Evolutionary conservation across 2,329 filamentous ascomycete species (phyloP).

Genomic region (Beauveria sp.): DNA sequence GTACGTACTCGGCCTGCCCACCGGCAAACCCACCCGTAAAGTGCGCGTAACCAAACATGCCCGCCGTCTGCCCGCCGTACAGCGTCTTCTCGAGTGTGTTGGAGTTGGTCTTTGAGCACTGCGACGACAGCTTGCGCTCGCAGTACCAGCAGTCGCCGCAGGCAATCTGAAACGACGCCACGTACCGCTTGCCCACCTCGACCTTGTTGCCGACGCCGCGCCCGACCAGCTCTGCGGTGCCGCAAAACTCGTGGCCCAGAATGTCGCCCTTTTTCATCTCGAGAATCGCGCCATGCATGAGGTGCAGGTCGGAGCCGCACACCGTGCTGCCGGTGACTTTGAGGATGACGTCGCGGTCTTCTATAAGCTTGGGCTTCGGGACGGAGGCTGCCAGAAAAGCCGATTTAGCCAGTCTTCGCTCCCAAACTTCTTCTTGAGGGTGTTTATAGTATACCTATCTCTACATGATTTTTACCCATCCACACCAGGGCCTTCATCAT

Average conservation of each 20-base stretch:
- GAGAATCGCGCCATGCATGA: constrained; percentile 48
- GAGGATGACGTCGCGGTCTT: constrained; percentile 69
- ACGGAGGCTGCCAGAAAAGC: constrained; percentile 42
- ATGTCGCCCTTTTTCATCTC: constrained; percentile 59
- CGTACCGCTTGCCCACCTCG: constrained; percentile 59
- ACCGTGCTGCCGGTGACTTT: constrained; percentile 62
- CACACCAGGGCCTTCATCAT: constrained; percentile 76
- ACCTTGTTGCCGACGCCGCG: constrained; percentile 41
- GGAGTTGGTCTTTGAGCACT: constrained; percentile 73
- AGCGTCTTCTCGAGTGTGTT: constrained; percentile 65
- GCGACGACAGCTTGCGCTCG: constrained; percentile 67
- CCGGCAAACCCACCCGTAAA: constrained; percentile 84
- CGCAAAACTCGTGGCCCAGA: constrained; percentile 56
- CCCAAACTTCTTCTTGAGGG: background rate
- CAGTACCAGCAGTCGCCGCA: constrained; percentile 69
- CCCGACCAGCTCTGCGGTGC: constrained; percentile 49
- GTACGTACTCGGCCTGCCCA: constrained; percentile 79
- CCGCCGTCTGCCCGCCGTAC: constrained; percentile 72
- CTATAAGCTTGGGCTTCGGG: constrained; percentile 63
- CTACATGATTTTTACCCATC: constrained; percentile 73
- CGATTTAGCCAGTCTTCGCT: background rate
- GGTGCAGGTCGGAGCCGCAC: constrained; percentile 51
- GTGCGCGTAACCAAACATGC: constrained; percentile 66
- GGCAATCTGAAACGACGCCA: constrained; percentile 82
- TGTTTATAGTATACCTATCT: constrained; percentile 41